Evolutionary conservation across 164 flowering plant species (phyloP).

Genomic region (Liquidambar formosana): DNA sequence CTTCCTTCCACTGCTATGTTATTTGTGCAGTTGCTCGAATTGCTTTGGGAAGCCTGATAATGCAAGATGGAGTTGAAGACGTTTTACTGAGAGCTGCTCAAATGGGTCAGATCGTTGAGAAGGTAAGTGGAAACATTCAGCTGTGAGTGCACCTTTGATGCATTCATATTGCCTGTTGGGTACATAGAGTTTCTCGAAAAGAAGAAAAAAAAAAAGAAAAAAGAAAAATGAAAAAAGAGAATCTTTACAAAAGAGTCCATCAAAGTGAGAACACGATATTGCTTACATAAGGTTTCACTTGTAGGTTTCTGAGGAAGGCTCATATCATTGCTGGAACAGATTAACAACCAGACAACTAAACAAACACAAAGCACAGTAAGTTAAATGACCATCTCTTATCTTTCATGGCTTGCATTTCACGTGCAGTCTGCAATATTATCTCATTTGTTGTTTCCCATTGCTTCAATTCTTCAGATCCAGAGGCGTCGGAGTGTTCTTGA

Average conservation of each 20-base stretch:
- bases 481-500: slow-evolving; percentile 94
- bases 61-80: slow-evolving; percentile 98
- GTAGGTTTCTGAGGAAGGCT: slow-evolving; percentile 94
- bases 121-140: slow-evolving; percentile 48
- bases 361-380: slow-evolving; percentile 96
- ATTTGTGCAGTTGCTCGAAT: slow-evolving; percentile 76
- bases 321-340: slow-evolving; percentile 89
- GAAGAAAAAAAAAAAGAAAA: too few relatives aligned
- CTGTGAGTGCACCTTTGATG: neutral
- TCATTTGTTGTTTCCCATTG: neutral
- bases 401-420: neutral
- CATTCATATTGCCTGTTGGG: too few relatives aligned
- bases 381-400: neutral
- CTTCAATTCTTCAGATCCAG: slow-evolving; percentile 60
- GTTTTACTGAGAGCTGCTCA: slow-evolving; percentile 88
- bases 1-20: neutral
- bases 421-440: neutral
- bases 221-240: too few relatives aligned
- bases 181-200: too few relatives aligned
- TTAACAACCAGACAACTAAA: slow-evolving; percentile 85
- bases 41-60: slow-evolving; percentile 96
- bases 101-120: slow-evolving; percentile 90
- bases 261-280: neutral
- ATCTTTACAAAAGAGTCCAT: too few relatives aligned
- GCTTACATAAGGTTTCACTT: neutral